phyloP scores from a whole-genome alignment of 176 grass and related monocot genomes.

The Triticum monococcum region DNA sequence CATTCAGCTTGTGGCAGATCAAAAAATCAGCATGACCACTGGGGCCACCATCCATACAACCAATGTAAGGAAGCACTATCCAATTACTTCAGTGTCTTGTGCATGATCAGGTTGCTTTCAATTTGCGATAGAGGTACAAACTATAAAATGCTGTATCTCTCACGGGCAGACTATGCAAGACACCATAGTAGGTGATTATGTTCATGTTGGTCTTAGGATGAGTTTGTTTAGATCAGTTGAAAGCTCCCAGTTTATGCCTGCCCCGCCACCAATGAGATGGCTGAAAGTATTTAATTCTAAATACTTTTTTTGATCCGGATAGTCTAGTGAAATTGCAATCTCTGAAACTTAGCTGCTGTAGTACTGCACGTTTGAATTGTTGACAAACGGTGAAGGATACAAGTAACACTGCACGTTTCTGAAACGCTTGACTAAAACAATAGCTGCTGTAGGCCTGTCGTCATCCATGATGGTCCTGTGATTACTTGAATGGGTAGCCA shows the following conservation, averaged over 20 bases:
- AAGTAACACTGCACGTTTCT: neutral
- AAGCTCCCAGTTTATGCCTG: neutral
- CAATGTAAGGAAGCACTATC: constrained; percentile 48
- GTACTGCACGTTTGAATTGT: neutral
- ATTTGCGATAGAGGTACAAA: neutral
- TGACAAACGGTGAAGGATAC: neutral
- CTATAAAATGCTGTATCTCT: neutral
- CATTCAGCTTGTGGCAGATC: constrained; percentile 71
- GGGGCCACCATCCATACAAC: constrained; percentile 98
- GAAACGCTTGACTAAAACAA: neutral
- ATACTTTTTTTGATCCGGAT: neutral
- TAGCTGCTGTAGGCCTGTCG: neutral
- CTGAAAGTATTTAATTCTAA: neutral
- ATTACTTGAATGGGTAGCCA: neutral
- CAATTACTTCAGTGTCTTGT: neutral
- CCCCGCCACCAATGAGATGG: neutral
- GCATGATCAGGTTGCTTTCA: constrained; percentile 20
- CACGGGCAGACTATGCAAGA: neutral
- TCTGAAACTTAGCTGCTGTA: too few relatives aligned
- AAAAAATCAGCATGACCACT: constrained; percentile 99
- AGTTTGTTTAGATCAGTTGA: neutral
- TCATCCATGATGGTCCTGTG: neutral
- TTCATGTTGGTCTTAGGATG: neutral
- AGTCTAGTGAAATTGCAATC: neutral
- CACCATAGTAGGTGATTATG: neutral